phyloP scores from a whole-genome alignment of 2,329 filamentous ascomycete species.

The Scedosporium aurantiacum region DNA sequence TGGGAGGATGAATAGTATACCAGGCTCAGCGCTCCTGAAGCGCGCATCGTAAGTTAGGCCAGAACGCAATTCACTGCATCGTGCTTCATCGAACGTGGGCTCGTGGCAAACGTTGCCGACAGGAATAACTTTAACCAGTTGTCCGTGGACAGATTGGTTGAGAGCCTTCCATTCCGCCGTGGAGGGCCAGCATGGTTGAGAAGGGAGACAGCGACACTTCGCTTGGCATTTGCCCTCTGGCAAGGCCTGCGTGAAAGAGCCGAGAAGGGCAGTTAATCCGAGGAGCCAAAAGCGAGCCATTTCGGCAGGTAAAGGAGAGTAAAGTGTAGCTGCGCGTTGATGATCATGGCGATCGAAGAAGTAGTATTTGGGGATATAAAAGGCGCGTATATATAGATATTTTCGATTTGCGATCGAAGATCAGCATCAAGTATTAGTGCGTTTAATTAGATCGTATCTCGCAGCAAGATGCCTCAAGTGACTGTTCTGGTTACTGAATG shows the following conservation, averaged over 20 bases:
- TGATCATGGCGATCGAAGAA: too few relatives aligned
- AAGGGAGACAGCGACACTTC: conserved; percentile 35
- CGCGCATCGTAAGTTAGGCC: background rate
- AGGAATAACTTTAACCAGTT: conserved; percentile 40
- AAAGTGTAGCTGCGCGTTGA: too few relatives aligned
- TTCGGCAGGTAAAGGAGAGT: background rate
- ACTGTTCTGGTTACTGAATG: too few relatives aligned
- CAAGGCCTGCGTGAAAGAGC: background rate
- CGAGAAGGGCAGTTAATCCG: background rate
- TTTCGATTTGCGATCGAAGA: too few relatives aligned
- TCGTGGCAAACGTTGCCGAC: conserved; percentile 42
- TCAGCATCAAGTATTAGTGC: too few relatives aligned
- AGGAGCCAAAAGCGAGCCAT: background rate
- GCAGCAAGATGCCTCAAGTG: too few relatives aligned
- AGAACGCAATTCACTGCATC: conserved; percentile 24
- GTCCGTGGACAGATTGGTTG: conserved; percentile 38
- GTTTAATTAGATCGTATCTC: too few relatives aligned
- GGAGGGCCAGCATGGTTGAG: conserved; percentile 43
- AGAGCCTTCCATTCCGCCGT: conserved; percentile 33
- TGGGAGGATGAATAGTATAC: background rate
- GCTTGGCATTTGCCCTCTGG: background rate
- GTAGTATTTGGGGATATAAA: too few relatives aligned
- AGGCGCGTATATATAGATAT: too few relatives aligned
- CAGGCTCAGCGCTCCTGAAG: background rate
- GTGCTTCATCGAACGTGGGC: conserved; percentile 29